Conservation (phyloP, 768 basidiomycete genomes). For the Tylopilus balloui region DNA sequence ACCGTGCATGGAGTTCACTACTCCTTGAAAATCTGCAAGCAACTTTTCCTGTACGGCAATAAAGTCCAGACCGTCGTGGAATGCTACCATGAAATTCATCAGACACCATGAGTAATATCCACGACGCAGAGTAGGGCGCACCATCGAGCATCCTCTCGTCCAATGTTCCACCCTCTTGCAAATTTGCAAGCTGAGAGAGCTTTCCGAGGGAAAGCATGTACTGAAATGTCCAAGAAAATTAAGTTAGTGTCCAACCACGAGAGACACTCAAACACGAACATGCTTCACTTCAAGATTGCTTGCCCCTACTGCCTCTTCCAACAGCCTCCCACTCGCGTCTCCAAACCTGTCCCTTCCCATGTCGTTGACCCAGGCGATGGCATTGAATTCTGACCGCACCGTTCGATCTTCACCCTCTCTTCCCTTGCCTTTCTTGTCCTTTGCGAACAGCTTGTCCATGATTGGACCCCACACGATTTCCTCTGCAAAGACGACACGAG, state of each 20-base stretch:
- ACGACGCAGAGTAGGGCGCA: conserved; percentile 24
- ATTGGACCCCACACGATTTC: conserved; percentile 57
- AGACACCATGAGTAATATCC: not conserved
- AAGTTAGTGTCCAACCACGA: conserved; percentile 4
- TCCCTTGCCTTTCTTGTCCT: conserved; percentile 21
- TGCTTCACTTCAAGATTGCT: conserved; percentile 67
- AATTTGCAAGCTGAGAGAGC: conserved; percentile 67
- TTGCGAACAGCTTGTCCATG: conserved; percentile 66
- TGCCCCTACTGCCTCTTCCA: conserved; percentile 55
- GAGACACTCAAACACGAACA: conserved; percentile 41
- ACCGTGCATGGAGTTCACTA: conserved; percentile 45
- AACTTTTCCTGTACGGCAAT: conserved; percentile 78
- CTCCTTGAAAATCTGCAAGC: conserved; percentile 53
- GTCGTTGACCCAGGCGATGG: conserved; percentile 86
- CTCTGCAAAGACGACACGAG: conserved; percentile 77
- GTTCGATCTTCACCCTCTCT: conserved; percentile 36
- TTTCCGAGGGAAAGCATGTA: conserved; percentile 90
- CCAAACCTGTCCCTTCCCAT: conserved; percentile 64
- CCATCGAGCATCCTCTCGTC: conserved; percentile 58
- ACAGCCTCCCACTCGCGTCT: conserved; percentile 58
- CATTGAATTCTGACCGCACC: conserved; percentile 40
- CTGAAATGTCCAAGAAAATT: conserved; percentile 37
- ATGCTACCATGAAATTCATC: conserved; percentile 42
- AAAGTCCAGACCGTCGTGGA: conserved; percentile 86
- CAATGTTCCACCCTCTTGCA: conserved; percentile 40